A percentile compares a stretch with the other conserved stretches of the same genome.
These are phyloP conservation scores for Scytalidium sp. DNA, from an alignment of 2,329 filamentous ascomycete genomes.

Conservation along the genomic window DNA sequence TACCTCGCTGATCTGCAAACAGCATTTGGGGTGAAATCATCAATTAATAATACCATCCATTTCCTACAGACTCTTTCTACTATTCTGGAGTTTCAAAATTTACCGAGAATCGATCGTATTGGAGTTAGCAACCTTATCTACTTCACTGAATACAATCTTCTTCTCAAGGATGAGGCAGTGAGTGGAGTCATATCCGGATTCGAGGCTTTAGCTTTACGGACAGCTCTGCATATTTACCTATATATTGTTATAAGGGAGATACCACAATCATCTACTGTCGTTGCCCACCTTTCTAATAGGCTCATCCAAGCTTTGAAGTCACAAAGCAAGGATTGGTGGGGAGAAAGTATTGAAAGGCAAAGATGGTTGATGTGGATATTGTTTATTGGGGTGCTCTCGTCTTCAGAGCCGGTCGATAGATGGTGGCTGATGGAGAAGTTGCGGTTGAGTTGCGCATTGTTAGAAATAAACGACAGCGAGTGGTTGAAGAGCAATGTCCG, in stretches of 20 bases:
- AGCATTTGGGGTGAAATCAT: constrained; percentile 5
- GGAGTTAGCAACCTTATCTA: constrained; percentile 12
- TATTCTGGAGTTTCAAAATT: constrained; percentile 2
- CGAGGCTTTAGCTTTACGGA: constrained; percentile 8
- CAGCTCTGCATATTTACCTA: constrained; percentile 9
- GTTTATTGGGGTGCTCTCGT: constrained; percentile 10
- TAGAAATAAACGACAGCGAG: constrained; percentile 1
- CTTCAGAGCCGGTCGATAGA: constrained; percentile 1
- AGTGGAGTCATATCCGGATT: not conserved
- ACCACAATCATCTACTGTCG: constrained; percentile 4
- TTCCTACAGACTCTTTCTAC: constrained; percentile 5
- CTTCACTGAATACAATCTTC: constrained; percentile 9
- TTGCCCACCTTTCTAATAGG: constrained; percentile 1
- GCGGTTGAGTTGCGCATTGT: not conserved
- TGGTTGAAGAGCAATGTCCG: constrained; percentile 1
- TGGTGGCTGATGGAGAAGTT: constrained; percentile 10
- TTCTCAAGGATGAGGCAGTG: not conserved
- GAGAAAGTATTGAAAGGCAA: constrained; percentile 1
- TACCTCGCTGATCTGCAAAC: not conserved
- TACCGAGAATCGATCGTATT: constrained; percentile 1
- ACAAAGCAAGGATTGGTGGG: constrained; percentile 8
- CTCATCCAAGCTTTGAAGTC: constrained; percentile 2
- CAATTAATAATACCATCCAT: constrained; percentile 7
- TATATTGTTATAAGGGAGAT: constrained; percentile 11
- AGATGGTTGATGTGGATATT: constrained; percentile 12